A percentile compares a stretch with the other conserved stretches of the same genome.
phyloP scores from a whole-genome alignment of 2,329 filamentous ascomycete species.

The Apiospora phragmitis region DNA sequence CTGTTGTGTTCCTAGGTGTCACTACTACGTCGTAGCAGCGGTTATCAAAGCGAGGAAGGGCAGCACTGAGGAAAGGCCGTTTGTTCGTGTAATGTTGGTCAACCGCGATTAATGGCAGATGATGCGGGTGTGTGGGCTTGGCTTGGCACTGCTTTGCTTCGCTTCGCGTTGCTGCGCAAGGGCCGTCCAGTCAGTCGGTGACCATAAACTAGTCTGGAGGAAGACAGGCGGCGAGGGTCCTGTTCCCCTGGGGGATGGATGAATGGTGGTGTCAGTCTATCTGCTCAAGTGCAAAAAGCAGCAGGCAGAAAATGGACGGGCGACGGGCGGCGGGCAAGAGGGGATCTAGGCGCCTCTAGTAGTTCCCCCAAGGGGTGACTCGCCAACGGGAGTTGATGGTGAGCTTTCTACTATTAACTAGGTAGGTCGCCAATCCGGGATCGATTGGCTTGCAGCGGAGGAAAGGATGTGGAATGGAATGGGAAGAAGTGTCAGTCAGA shows the following conservation, averaged over 20 bases:
- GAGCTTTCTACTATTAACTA: background rate
- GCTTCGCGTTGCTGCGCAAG: background rate
- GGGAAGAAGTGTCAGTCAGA: constrained; percentile 9
- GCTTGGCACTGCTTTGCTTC: background rate
- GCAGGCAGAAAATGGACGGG: background rate
- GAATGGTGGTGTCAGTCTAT: constrained; percentile 10
- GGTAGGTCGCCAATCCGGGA: background rate
- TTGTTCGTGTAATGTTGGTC: constrained; percentile 4
- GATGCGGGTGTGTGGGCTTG: constrained; percentile 3
- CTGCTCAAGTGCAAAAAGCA: background rate
- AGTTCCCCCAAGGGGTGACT: constrained; percentile 2
- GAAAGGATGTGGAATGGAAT: constrained; percentile 7
- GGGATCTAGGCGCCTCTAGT: constrained; percentile 12
- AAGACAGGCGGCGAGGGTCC: constrained; percentile 3
- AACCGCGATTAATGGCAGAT: constrained; percentile 5
- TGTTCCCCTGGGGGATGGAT: constrained; percentile 9
- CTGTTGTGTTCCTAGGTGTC: background rate
- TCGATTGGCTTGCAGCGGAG: constrained; percentile 9
- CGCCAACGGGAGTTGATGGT: constrained; percentile 8
- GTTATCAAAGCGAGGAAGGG: background rate
- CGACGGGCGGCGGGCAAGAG: background rate
- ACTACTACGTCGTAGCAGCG: background rate
- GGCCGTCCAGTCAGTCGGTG: constrained; percentile 6
- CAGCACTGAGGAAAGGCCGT: background rate
- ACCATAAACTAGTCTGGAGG: background rate